Evolutionary conservation across 257 asterid species (phyloP), one percentile per base, ranked within the genome.

Genomic region (Thymus mandschuricus): DNA sequence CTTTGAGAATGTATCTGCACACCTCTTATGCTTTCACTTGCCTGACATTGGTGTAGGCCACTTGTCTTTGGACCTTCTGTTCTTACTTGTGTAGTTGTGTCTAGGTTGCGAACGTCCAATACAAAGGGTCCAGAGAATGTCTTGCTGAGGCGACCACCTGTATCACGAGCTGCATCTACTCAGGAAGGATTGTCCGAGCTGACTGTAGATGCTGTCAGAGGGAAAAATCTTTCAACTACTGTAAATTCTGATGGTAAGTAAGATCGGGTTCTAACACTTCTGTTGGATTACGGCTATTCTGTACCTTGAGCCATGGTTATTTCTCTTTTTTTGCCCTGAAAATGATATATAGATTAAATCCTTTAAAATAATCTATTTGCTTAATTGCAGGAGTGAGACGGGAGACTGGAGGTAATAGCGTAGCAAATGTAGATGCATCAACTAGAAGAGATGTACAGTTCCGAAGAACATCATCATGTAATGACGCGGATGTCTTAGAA

Each of bases 111-210:
- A 60, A 28, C 82, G 5, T 61, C 79, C 69, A 72, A 78, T 49
- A 66, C 81, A 44, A 88, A 84, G 75, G 87, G 85, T 59, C 84
- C 85, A 11, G 98, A 90, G 72, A 90, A 84, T 75, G 80, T 88
- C 62, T 84, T 88, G 83, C 86, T 88, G 84, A 87, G 91, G 76
- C 91, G 94, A 67, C 97, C 96, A 27, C 91, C 97, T 9, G 90
- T 83, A 33, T 69, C 95, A 54, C 85, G 84, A 69, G 79, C 82
- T 48, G 81, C 86, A 60, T 85, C 96, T 59, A 85, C 91, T 67
- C 91, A 84, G 78, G 99, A 86, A 44, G 88, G 81, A 28, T 70
- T 89, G 63, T 78, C 85, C 29, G 96, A 91, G 58, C 64, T 80
- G 75, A 74, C 71, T 68, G 79, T 81, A 69, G 96, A 87, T n/a